These are phyloP conservation scores for Rhodomyrtus psidioides DNA, from an alignment of 441 rosid genomes.

Conservation along the genomic window DNA sequence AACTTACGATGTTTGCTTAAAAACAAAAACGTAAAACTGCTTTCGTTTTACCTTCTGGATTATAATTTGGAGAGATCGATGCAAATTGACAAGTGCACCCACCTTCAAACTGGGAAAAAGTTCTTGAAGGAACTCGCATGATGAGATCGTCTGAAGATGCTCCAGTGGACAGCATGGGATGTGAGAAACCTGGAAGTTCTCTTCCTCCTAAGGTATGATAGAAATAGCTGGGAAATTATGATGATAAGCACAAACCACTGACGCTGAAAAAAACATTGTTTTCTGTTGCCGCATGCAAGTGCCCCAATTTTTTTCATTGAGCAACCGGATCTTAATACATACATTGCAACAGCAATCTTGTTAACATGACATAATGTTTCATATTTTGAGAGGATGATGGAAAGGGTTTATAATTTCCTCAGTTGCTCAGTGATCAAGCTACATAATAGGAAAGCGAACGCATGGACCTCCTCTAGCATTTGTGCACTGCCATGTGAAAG, in stretches of 20 bases:
- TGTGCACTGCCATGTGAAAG: background rate
- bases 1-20: background rate
- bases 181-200: slow-evolving; percentile 78
- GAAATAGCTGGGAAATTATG: background rate
- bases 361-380: background rate
- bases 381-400: background rate
- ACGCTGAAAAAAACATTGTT: background rate
- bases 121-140: slow-evolving; percentile 64
- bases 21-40: background rate
- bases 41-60: background rate
- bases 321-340: background rate
- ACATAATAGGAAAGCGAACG: background rate
- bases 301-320: background rate
- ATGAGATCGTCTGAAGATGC: slow-evolving; percentile 77
- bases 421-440: background rate
- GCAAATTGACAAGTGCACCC: slow-evolving; percentile 30
- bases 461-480: background rate
- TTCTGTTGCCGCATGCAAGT: background rate
- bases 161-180: slow-evolving; percentile 68
- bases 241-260: background rate
- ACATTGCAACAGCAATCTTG: background rate
- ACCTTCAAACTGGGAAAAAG: slow-evolving; percentile 75
- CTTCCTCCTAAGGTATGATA: slow-evolving; percentile 83
- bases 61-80: background rate
- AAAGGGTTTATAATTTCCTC: background rate